A percentile compares a stretch with the other conserved stretches of the same genome.
These are phyloP conservation scores for Pseudogymnoascus sp. DNA, from an alignment of 2,329 filamentous ascomycete species.

Conservation along the genomic window DNA sequence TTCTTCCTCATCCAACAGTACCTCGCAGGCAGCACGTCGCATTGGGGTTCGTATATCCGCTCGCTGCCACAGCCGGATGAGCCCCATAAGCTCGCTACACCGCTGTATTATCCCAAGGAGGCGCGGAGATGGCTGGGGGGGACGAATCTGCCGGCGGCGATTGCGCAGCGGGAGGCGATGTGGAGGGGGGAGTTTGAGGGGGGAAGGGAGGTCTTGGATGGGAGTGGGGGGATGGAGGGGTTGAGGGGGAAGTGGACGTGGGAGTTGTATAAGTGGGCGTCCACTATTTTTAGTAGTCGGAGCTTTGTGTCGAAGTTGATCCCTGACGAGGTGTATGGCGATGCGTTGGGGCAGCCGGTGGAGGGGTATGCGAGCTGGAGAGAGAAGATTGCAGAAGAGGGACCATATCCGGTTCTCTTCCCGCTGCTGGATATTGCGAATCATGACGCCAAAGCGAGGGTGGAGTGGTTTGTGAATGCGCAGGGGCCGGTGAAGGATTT, in stretches of 20 bases:
- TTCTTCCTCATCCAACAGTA: constrained; percentile 65
- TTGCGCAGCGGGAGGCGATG: constrained; percentile 17
- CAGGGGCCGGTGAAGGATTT: constrained; percentile 39
- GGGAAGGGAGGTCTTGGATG: constrained; percentile 16
- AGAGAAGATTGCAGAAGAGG: not conserved
- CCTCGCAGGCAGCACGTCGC: constrained; percentile 47
- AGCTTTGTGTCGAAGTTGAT: constrained; percentile 55
- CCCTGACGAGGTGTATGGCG: constrained; percentile 24
- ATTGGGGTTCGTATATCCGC: constrained; percentile 61
- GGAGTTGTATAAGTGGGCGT: constrained; percentile 55
- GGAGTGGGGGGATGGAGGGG: not conserved
- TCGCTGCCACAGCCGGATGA: constrained; percentile 55
- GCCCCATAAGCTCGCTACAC: constrained; percentile 42
- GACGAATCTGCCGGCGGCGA: constrained; percentile 25
- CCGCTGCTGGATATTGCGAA: constrained; percentile 64
- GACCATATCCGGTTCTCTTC: constrained; percentile 46
- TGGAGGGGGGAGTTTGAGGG: constrained; percentile 22
- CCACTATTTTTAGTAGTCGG: constrained; percentile 55
- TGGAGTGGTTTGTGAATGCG: constrained; percentile 39
- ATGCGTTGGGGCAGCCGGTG: not conserved
- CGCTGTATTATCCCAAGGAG: constrained; percentile 54
- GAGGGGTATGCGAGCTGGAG: not conserved
- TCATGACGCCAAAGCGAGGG: constrained; percentile 50
- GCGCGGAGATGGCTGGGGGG: constrained; percentile 45
- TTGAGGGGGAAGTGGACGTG: constrained; percentile 17